Percentiles rank a stretch among this genome's conserved stretches.
Evolutionary conservation across 1,284 basidiomycete species (phyloP).

Genomic region (Malassezia arunalokei): DNA sequence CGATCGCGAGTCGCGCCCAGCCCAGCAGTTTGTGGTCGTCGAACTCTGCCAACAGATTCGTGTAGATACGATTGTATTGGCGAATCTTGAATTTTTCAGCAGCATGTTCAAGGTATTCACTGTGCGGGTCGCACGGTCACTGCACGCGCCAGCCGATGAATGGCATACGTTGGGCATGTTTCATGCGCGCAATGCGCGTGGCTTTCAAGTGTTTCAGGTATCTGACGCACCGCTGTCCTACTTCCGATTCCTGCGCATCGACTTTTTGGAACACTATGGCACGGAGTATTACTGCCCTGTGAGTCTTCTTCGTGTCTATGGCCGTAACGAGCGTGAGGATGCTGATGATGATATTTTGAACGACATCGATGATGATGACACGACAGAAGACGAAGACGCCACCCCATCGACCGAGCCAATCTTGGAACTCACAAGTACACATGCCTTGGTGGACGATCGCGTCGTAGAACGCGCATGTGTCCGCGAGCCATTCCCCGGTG

Average conservation of each 20-base stretch:
- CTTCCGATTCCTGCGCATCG: conserved; percentile 73
- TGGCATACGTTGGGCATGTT: conserved; percentile 58
- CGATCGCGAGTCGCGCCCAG: conserved; percentile 28
- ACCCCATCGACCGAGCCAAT: neutral
- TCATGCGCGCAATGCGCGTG: conserved; percentile 73
- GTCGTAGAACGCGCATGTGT: neutral
- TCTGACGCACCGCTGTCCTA: conserved; percentile 23
- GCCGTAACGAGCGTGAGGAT: conserved; percentile 88
- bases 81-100: conserved; percentile 96
- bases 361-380: conserved; percentile 44
- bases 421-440: neutral
- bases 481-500: neutral
- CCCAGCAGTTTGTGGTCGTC: conserved; percentile 69
- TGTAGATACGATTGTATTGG: conserved; percentile 87
- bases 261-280: conserved; percentile 86
- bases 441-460: neutral
- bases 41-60: conserved; percentile 95
- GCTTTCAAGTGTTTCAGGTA: conserved; percentile 62
- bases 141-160: conserved; percentile 57
- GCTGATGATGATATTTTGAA: conserved; percentile 66
- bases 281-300: conserved; percentile 93
- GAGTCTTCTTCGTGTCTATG: conserved; percentile 81
- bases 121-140: conserved; percentile 68
- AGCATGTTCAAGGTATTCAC: conserved; percentile 86
- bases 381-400: conserved; percentile 2